These are phyloP conservation scores for Pichia sp. DNA, from an alignment of 1,139 yeast genomes.

Conservation along the genomic window DNA sequence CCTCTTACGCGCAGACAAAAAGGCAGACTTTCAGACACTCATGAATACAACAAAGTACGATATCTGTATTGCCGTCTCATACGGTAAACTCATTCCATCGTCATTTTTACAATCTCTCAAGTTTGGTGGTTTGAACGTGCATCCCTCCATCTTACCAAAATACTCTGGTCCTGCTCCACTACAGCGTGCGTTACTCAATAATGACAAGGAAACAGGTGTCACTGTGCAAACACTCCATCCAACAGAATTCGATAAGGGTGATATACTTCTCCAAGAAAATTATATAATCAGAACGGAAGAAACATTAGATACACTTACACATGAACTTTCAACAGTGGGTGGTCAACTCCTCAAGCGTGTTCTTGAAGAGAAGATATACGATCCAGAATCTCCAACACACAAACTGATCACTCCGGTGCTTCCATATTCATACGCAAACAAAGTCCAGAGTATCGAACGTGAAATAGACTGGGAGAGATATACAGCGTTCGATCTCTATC, in stretches of 20 bases:
- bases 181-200: constrained; percentile 71
- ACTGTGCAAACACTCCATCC: constrained; percentile 92
- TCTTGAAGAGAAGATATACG: constrained; percentile 38
- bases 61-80: constrained; percentile 85
- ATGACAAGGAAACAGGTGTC: constrained; percentile 70
- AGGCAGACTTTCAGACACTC: constrained; percentile 45
- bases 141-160: constrained; percentile 84
- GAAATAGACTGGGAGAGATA: constrained; percentile 46
- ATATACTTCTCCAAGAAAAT: constrained; percentile 58
- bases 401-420: constrained; percentile 30
- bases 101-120: constrained; percentile 46
- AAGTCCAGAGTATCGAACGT: constrained; percentile 42
- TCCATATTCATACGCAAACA: constrained; percentile 55
- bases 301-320: constrained; percentile 41
- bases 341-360: constrained; percentile 54
- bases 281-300: constrained; percentile 36
- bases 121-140: constrained; percentile 83
- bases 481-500: constrained; percentile 40
- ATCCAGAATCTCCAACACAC: constrained; percentile 19
- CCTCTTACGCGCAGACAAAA: constrained; percentile 59
- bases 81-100: constrained; percentile 76
- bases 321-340: constrained; percentile 56
- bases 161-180: constrained; percentile 92
- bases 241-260: constrained; percentile 78
- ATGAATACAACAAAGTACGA: constrained; percentile 40